Conservation (phyloP, 2,329 filamentous ascomycete genomes). For the Fusarium sp. region DNA sequence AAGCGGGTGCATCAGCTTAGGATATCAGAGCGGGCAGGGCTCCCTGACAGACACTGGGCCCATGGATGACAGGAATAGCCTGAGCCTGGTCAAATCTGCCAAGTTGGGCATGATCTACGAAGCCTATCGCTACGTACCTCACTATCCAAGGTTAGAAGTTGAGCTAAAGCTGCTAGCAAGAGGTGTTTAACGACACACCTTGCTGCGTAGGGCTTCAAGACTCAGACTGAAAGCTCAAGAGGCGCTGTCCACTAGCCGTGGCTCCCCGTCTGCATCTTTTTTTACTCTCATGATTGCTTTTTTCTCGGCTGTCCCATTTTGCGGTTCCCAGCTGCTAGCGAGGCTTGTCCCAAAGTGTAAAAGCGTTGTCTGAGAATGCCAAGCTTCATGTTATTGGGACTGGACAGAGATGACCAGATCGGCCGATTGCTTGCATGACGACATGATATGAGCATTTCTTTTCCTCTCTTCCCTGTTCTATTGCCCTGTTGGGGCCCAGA, state of each 20-base stretch:
- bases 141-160: constrained; percentile 24
- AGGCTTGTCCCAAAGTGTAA: constrained; percentile 38
- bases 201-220: constrained; percentile 22
- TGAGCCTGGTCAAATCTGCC: constrained; percentile 31
- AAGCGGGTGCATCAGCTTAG: constrained; percentile 30
- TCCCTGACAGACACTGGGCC: constrained; percentile 21
- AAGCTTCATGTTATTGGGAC: constrained; percentile 41
- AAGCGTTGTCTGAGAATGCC: constrained; percentile 35
- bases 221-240: constrained; percentile 1
- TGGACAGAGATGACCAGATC: constrained; percentile 39
- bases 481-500: constrained; percentile 7
- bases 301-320: constrained; percentile 13
- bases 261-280: constrained; percentile 26
- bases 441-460: constrained; percentile 28
- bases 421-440: constrained; percentile 45
- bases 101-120: constrained; percentile 47
- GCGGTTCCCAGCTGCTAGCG: constrained; percentile 9
- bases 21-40: constrained; percentile 20
- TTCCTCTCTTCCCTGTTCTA: constrained; percentile 13
- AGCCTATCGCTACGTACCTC: constrained; percentile 28
- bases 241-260: constrained; percentile 18
- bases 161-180: background rate
- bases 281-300: constrained; percentile 15
- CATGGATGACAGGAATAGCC: constrained; percentile 39
- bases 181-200: constrained; percentile 40